These are phyloP conservation scores for Aspergillus fumigatiaffinis DNA, from an alignment of 2,329 filamentous ascomycete genomes.

Conservation along the genomic window DNA sequence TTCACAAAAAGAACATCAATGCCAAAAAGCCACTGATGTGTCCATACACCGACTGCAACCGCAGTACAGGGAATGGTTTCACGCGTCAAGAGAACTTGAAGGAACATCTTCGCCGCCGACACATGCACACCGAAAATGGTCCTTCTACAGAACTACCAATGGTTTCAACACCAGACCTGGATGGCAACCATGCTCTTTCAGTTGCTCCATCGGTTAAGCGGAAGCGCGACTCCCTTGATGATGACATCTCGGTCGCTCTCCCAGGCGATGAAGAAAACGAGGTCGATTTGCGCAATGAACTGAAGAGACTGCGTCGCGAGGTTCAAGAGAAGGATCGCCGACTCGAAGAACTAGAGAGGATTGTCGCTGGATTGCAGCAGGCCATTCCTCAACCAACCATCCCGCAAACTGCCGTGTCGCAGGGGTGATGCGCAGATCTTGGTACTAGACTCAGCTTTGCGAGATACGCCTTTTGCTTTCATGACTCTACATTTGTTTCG, in stretches of 20 bases:
- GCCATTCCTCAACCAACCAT: conserved; percentile 35
- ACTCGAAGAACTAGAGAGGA: conserved; percentile 39
- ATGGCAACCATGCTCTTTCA: conserved; percentile 28
- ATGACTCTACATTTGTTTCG: conserved; percentile 3
- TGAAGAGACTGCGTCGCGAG: conserved; percentile 64
- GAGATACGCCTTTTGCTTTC: conserved; percentile 4
- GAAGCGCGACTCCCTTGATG: conserved; percentile 31
- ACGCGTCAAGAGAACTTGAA: conserved; percentile 91
- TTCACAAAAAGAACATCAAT: conserved; percentile 84
- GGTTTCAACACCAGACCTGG: conserved; percentile 26
- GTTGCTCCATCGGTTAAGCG: conserved; percentile 30
- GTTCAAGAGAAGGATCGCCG: conserved; percentile 55
- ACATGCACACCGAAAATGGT: conserved; percentile 52
- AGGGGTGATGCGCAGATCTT: conserved; percentile 8
- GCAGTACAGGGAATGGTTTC: conserved; percentile 82
- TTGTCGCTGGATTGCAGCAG: conserved; percentile 35
- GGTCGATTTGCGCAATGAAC: conserved; percentile 54
- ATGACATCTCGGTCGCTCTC: conserved; percentile 20
- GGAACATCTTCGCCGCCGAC: conserved; percentile 88
- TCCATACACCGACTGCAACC: conserved; percentile 81
- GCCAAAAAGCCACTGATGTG: conserved; percentile 85
- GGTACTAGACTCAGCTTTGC: background rate
- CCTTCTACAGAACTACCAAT: conserved; percentile 28
- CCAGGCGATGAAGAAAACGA: conserved; percentile 41
- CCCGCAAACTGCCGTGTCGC: conserved; percentile 24